These are phyloP conservation scores for Fusarium pseudoanthophilum DNA, from an alignment of 2,329 filamentous ascomycete species.

Conservation along the genomic window DNA sequence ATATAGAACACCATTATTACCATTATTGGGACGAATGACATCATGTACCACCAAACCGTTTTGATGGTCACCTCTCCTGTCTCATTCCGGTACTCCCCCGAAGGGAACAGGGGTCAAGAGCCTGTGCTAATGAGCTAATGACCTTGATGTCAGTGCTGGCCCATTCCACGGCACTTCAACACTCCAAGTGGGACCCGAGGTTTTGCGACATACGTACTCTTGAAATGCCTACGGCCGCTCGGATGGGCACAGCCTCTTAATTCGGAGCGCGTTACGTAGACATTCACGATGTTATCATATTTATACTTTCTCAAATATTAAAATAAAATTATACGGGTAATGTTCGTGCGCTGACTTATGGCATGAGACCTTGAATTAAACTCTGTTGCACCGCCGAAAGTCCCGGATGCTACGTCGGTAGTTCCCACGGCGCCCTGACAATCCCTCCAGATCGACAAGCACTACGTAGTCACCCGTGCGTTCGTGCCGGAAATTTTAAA, in stretches of 20 bases:
- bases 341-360: background rate
- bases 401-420: conserved; percentile 7
- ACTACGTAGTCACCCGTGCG: background rate
- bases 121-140: background rate
- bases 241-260: background rate
- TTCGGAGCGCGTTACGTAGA: background rate
- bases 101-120: background rate
- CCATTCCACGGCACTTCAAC: background rate
- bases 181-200: background rate
- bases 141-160: background rate
- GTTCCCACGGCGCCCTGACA: background rate
- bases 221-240: background rate
- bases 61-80: background rate
- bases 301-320: background rate
- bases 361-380: conserved; percentile 15
- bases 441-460: background rate
- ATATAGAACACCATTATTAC: background rate
- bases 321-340: background rate
- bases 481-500: background rate
- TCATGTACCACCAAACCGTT: background rate
- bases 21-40: background rate
- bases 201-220: background rate
- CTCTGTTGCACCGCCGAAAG: background rate
- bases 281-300: too few species aligned
- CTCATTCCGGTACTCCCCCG: background rate